Evolutionary conservation across 2,329 filamentous ascomycete species (phyloP).

Genomic region (Venturia pyrina): DNA sequence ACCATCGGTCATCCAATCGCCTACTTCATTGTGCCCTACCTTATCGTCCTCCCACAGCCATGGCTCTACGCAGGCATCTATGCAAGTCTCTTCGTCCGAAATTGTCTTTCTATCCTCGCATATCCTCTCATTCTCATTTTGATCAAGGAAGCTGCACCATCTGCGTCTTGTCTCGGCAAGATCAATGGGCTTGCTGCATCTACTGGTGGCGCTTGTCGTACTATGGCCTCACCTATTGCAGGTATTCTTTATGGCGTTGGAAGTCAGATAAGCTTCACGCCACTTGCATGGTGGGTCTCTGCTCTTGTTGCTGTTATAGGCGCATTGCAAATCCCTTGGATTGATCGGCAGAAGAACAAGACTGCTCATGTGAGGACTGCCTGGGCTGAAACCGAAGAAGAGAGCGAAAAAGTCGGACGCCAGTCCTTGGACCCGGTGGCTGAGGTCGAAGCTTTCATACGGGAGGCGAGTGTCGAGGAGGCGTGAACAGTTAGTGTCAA

Average conservation of each 20-base stretch:
- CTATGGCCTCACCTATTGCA: slow-evolving; percentile 56
- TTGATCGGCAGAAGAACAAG: slow-evolving; percentile 39
- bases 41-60: slow-evolving; percentile 46
- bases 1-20: slow-evolving; percentile 56
- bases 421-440: neutral
- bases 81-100: slow-evolving; percentile 37
- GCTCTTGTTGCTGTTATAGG: slow-evolving; percentile 46
- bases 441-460: neutral
- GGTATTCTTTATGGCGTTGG: slow-evolving; percentile 58
- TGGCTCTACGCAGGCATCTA: slow-evolving; percentile 54
- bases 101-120: slow-evolving; percentile 14
- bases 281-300: slow-evolving; percentile 54
- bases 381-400: slow-evolving; percentile 12
- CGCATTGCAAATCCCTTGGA: slow-evolving; percentile 45
- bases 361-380: slow-evolving; percentile 27
- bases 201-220: slow-evolving; percentile 61
- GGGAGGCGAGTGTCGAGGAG: neutral
- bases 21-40: slow-evolving; percentile 60
- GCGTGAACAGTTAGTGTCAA: neutral
- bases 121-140: slow-evolving; percentile 26
- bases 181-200: slow-evolving; percentile 66
- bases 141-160: slow-evolving; percentile 61
- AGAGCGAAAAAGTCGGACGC: neutral
- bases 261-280: slow-evolving; percentile 45
- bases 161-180: slow-evolving; percentile 51